Evolutionary conservation across 2,329 filamentous ascomycete species (phyloP).

Genomic region (Cladosporium sp.): DNA sequence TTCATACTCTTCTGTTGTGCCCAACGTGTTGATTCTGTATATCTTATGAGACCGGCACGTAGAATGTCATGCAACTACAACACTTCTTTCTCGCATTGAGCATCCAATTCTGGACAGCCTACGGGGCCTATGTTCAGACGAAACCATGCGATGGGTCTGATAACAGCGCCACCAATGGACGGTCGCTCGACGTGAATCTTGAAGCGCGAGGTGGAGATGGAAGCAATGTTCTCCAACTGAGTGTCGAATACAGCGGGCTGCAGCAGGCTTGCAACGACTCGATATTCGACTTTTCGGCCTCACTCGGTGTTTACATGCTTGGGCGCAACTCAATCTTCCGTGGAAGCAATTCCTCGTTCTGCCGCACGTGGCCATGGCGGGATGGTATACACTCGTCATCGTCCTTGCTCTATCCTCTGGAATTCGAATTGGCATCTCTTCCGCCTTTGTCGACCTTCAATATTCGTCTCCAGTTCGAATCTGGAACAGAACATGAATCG

Average conservation of each 20-base stretch:
- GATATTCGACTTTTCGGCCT: background rate
- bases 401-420: background rate
- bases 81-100: background rate
- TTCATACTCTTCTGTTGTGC: background rate
- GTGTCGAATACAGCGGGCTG: background rate
- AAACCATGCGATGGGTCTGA: background rate
- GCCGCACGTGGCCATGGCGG: background rate
- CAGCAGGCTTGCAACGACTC: background rate
- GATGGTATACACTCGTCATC: background rate
- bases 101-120: background rate
- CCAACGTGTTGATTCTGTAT: background rate
- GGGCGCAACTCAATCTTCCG: background rate
- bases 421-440: background rate
- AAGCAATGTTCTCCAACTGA: background rate
- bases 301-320: background rate
- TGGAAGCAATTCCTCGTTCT: background rate
- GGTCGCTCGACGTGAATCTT: background rate
- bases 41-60: background rate
- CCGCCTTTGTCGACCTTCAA: conserved; percentile 4
- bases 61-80: background rate
- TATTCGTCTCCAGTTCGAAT: conserved; percentile 6
- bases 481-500: background rate
- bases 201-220: background rate
- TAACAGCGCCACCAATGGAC: background rate
- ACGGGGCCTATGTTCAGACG: conserved; percentile 2